Conservation (phyloP, 306 rosid species). For the Hippophae tibetana region DNA sequence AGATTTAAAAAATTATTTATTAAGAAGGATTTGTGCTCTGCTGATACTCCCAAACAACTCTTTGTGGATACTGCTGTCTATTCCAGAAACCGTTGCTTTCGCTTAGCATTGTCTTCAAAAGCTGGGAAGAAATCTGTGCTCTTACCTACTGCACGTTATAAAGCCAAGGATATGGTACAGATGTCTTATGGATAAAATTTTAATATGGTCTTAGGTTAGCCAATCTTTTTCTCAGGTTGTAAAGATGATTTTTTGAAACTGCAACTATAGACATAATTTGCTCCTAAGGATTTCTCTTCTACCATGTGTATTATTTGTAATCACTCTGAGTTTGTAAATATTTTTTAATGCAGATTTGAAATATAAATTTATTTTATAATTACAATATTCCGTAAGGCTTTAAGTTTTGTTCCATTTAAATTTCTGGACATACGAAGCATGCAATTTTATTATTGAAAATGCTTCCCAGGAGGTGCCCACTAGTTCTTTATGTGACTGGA, state of each 20-base stretch:
- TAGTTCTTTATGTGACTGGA: neutral
- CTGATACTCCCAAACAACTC: slow-evolving; percentile 42
- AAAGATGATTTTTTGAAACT: slow-evolving; percentile 1
- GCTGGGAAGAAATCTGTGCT: slow-evolving; percentile 86
- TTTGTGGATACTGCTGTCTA: slow-evolving; percentile 92
- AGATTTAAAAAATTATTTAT: slow-evolving; percentile 48
- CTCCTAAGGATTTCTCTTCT: neutral
- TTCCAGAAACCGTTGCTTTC: slow-evolving; percentile 88
- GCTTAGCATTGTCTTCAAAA: slow-evolving; percentile 77
- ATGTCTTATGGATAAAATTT: neutral
- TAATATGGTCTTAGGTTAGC: neutral
- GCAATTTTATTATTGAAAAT: neutral
- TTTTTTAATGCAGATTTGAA: neutral
- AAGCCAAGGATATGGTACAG: slow-evolving; percentile 55
- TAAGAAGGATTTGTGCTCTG: slow-evolving; percentile 53
- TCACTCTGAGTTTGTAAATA: neutral
- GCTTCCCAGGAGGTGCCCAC: neutral
- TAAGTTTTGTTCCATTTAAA: neutral
- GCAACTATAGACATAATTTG: neutral
- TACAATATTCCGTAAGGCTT: neutral
- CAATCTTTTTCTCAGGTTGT: neutral
- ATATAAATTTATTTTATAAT: neutral
- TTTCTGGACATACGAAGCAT: neutral
- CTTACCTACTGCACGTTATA: slow-evolving; percentile 55
- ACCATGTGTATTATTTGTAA: neutral